phyloP scores from a whole-genome alignment of 768 basidiomycete genomes.

The Phlebiopsis gigantea region DNA sequence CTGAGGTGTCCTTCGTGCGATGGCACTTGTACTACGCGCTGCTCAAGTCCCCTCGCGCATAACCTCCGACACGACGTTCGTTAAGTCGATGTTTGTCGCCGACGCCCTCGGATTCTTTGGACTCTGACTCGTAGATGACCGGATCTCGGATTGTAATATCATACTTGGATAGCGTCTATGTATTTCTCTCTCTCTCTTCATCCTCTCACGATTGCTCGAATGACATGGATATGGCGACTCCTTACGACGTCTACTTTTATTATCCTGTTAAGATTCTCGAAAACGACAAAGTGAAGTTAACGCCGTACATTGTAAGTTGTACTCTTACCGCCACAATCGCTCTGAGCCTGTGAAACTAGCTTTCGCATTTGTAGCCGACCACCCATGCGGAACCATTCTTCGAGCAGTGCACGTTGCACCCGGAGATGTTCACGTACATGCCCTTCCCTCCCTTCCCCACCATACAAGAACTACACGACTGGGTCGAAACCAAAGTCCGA shows the following conservation, averaged over 20 bases:
- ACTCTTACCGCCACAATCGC: background rate
- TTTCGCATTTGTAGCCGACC: background rate
- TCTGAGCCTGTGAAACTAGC: background rate
- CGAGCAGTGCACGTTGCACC: conserved; percentile 9
- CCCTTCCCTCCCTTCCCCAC: conserved; percentile 22
- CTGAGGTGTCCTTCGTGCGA: conserved; percentile 24
- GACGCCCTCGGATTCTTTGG: background rate
- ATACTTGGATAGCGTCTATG: background rate
- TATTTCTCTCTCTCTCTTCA: background rate
- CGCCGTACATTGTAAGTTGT: conserved; percentile 26
- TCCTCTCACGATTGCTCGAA: background rate
- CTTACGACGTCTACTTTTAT: conserved; percentile 33
- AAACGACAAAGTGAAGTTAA: conserved; percentile 30
- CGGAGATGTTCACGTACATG: conserved; percentile 26
- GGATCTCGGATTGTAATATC: background rate
- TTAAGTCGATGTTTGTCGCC: too few species aligned
- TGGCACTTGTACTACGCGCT: too few species aligned
- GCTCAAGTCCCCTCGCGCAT: too few species aligned
- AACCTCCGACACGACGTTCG: too few species aligned
- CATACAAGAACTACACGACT: conserved; percentile 14
- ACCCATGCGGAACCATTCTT: background rate
- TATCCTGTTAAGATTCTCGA: conserved; percentile 30
- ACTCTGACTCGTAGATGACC: background rate
- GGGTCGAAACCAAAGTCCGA: conserved; percentile 13
- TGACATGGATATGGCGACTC: background rate